A percentile compares a stretch with the other conserved stretches of the same genome.
These are phyloP conservation scores for Exophiala phaeomuriformis DNA, from an alignment of 2,329 filamentous ascomycete species.

Conservation along the genomic window DNA sequence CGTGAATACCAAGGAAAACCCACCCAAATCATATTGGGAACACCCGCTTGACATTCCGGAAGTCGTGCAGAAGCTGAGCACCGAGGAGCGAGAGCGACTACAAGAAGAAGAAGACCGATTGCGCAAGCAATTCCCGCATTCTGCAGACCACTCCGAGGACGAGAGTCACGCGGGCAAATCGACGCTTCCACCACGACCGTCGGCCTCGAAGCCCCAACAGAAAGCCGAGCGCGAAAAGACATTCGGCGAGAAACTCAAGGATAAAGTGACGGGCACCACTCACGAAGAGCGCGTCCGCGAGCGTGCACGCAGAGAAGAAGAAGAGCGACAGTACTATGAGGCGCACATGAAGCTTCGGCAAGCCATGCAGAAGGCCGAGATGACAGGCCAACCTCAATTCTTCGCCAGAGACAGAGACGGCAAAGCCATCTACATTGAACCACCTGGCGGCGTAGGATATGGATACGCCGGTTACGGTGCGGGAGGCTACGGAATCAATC, in stretches of 20 bases:
- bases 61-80: conserved; percentile 44
- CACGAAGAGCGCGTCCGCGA: conserved; percentile 48
- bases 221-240: conserved; percentile 30
- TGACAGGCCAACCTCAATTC: conserved; percentile 51
- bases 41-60: conserved; percentile 55
- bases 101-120: conserved; percentile 30
- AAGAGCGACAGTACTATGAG: conserved; percentile 47
- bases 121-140: conserved; percentile 23
- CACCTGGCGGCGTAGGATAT: conserved; percentile 35
- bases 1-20: conserved; percentile 50
- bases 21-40: conserved; percentile 54
- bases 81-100: conserved; percentile 45
- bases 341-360: conserved; percentile 46
- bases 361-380: conserved; percentile 45
- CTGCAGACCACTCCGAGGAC: conserved; percentile 14
- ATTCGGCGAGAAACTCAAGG: conserved; percentile 53
- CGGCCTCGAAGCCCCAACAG: conserved; percentile 18
- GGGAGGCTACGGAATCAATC: conserved; percentile 36
- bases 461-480: conserved; percentile 18
- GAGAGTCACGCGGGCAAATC: conserved; percentile 29
- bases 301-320: conserved; percentile 41
- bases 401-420: conserved; percentile 49
- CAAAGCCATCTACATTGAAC: conserved; percentile 53
- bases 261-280: conserved; percentile 51
- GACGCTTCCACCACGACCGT: conserved; percentile 18